A percentile compares a stretch with the other conserved stretches of the same genome.
phyloP scores from a whole-genome alignment of 257 asterid genomes.

The Penstemon eatonii region DNA sequence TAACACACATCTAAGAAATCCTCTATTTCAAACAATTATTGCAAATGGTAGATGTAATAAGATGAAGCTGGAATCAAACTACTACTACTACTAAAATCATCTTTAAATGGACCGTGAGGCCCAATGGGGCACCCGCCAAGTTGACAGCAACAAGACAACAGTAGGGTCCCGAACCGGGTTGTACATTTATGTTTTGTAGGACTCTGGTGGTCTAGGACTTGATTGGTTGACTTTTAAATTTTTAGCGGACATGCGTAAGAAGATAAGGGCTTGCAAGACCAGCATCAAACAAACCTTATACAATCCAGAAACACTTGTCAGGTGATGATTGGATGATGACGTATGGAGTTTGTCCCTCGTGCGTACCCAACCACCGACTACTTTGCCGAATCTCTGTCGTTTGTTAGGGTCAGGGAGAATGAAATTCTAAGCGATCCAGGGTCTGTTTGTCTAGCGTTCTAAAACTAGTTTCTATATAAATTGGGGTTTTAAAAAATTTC shows the following conservation, averaged over 20 bases:
- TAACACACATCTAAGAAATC: too few relatives aligned
- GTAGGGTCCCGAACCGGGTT: background rate
- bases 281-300: too few relatives aligned
- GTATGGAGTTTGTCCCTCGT: constrained; percentile 13
- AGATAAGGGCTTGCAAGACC: too few relatives aligned
- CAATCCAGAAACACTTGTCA: constrained; percentile 26
- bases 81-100: too few relatives aligned
- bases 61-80: background rate
- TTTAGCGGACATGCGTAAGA: too few relatives aligned
- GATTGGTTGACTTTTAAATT: background rate
- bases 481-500: too few relatives aligned
- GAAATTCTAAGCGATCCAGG: background rate
- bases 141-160: constrained; percentile 38
- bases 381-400: constrained; percentile 46
- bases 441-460: too few relatives aligned
- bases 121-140: constrained; percentile 16
- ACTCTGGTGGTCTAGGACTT: background rate
- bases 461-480: too few relatives aligned
- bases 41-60: too few relatives aligned
- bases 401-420: background rate
- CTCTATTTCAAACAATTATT: too few relatives aligned
- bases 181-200: too few relatives aligned
- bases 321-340: constrained; percentile 19
- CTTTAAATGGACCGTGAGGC: background rate
- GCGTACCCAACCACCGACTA: constrained; percentile 33